phyloP scores from a whole-genome alignment of 1,284 basidiomycete genomes.

The Gymnopus androsaceus region DNA sequence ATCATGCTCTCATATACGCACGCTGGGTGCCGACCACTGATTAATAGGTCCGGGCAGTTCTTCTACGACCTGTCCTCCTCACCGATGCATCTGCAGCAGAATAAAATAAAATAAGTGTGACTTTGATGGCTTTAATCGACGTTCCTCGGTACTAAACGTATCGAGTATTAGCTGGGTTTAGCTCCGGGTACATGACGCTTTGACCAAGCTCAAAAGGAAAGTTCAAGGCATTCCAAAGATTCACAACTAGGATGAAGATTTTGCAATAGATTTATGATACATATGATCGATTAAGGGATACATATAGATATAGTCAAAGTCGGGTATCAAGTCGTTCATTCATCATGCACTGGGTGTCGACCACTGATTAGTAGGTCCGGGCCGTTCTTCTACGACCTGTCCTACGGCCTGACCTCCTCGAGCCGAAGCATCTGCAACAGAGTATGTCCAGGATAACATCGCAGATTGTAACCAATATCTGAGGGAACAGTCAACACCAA shows the following conservation, averaged over 20 bases:
- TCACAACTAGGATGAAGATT: too few relatives aligned
- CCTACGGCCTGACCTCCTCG: too few relatives aligned
- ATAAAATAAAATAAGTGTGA: conserved; percentile 33
- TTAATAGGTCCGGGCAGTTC: not conserved
- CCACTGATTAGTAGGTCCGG: not conserved
- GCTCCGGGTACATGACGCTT: too few relatives aligned
- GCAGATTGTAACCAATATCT: conserved; percentile 67
- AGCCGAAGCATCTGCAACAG: conserved; percentile 57
- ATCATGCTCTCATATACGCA: too few relatives aligned
- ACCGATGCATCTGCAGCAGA: conserved; percentile 61
- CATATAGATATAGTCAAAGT: too few relatives aligned
- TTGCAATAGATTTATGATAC: too few relatives aligned
- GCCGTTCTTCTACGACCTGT: conserved; percentile 27
- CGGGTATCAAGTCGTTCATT: not conserved
- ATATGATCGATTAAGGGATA: too few relatives aligned
- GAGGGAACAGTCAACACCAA: conserved; percentile 1
- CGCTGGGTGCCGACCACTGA: not conserved
- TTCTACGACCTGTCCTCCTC: conserved; percentile 33
- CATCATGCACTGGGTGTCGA: not conserved
- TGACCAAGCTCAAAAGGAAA: too few relatives aligned
- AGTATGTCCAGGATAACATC: conserved; percentile 61
- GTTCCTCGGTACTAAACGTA: too few relatives aligned
- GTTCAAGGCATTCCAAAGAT: too few relatives aligned
- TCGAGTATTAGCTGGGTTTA: too few relatives aligned
- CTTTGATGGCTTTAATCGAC: too few relatives aligned